phyloP scores from a whole-genome alignment of 176 grass and related monocot genomes.

The Cocos nucifera region DNA sequence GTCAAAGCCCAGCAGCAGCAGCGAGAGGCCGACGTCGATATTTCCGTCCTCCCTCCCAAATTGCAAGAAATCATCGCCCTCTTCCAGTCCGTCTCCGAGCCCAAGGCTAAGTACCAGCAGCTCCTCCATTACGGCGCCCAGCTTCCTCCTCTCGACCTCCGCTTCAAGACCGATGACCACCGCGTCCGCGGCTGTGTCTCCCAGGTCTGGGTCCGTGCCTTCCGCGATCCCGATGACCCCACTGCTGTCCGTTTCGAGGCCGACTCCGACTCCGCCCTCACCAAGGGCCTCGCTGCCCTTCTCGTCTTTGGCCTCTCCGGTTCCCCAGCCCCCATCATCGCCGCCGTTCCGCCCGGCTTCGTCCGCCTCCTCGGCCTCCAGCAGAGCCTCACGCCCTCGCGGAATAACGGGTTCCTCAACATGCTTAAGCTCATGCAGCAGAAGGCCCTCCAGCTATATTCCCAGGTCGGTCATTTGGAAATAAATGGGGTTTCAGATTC shows the following conservation, averaged over 20 bases:
- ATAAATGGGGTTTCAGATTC: too few relatives aligned
- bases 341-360: constrained; percentile 43
- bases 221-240: constrained; percentile 27
- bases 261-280: constrained; percentile 76
- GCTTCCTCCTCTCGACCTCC: constrained; percentile 56
- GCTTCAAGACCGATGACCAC: constrained; percentile 60
- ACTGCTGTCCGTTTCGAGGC: constrained; percentile 63
- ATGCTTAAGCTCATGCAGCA: constrained; percentile 86
- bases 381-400: constrained; percentile 66
- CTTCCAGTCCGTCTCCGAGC: constrained; percentile 71
- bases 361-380: constrained; percentile 67
- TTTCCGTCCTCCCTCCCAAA: constrained; percentile 39
- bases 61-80: constrained; percentile 65
- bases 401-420: constrained; percentile 82
- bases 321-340: constrained; percentile 42
- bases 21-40: constrained; percentile 21
- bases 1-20: constrained; percentile 25
- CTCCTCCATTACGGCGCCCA: constrained; percentile 75
- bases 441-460: constrained; percentile 55
- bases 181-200: constrained; percentile 78
- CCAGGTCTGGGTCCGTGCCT: constrained; percentile 85
- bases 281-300: constrained; percentile 81
- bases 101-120: constrained; percentile 81
- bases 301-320: constrained; percentile 78
- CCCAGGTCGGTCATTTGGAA: too few relatives aligned